These are phyloP conservation scores for Apiospora kogelbergensis DNA, from an alignment of 2,329 filamentous ascomycete genomes.

Conservation along the genomic window DNA sequence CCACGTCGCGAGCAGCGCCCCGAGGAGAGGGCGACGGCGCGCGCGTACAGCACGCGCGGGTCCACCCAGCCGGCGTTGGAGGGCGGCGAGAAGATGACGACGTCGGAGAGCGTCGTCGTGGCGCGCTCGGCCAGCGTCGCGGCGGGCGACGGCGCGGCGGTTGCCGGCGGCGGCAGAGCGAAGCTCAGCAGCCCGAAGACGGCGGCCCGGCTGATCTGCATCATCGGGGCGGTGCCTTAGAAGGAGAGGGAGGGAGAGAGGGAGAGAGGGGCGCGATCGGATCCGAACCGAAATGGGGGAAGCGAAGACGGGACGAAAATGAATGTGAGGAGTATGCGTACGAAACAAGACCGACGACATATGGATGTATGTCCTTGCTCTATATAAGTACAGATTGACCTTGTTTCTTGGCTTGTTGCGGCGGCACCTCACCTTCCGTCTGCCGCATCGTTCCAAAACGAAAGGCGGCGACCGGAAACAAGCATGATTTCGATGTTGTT, in stretches of 20 bases:
- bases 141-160: neutral
- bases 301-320: neutral
- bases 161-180: neutral
- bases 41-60: constrained; percentile 44
- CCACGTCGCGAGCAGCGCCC: constrained; percentile 53
- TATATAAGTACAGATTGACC: neutral
- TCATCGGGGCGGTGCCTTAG: neutral
- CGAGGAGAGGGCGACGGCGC: constrained; percentile 40
- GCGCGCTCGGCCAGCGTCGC: constrained; percentile 5
- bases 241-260: neutral
- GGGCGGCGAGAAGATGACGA: constrained; percentile 41
- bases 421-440: neutral
- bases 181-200: constrained; percentile 8
- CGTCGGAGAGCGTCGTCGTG: constrained; percentile 19
- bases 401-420: neutral
- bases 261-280: no score
- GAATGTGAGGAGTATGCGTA: neutral
- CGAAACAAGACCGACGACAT: no score
- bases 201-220: constrained; percentile 12
- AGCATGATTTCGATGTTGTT: neutral
- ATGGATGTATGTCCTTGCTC: no score
- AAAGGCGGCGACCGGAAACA: neutral
- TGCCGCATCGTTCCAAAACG: neutral
- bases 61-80: constrained; percentile 37
- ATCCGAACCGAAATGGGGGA: neutral